These are phyloP conservation scores for Athelia psychrophila DNA, from an alignment of 1,284 basidiomycete genomes.

Conservation along the genomic window DNA sequence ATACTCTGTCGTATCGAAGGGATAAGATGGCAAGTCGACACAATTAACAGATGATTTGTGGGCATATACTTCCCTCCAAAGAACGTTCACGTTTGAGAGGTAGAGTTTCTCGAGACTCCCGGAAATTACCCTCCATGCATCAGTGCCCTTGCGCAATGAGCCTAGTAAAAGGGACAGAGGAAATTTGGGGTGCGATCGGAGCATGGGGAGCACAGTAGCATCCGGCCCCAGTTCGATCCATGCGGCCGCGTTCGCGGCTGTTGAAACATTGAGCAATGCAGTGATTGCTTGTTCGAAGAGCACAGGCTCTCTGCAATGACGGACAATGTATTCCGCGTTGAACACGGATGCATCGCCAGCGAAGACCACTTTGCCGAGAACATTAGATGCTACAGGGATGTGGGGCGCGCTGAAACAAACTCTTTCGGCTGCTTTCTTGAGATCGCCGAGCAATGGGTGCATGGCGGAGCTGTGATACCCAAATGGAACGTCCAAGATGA, in stretches of 20 bases:
- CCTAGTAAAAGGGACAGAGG: constrained; percentile 35
- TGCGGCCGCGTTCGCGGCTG: constrained; percentile 29
- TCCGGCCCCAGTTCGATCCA: constrained; percentile 72
- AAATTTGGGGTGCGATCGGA: constrained; percentile 39
- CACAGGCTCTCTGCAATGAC: constrained; percentile 61
- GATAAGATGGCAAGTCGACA: constrained; percentile 57
- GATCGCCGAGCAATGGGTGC: constrained; percentile 48
- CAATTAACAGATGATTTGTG: constrained; percentile 39
- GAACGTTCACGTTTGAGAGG: constrained; percentile 32
- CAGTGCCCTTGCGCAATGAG: constrained; percentile 45
- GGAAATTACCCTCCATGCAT: constrained; percentile 43
- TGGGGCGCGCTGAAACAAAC: constrained; percentile 41
- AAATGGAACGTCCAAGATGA: constrained; percentile 50
- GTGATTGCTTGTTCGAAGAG: constrained; percentile 49
- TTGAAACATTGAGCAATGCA: constrained; percentile 29
- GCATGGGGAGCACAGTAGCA: constrained; percentile 51
- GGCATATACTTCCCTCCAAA: constrained; percentile 55
- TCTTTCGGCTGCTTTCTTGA: constrained; percentile 35
- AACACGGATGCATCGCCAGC: constrained; percentile 50
- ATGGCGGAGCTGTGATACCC: constrained; percentile 66
- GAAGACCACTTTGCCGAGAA: constrained; percentile 48
- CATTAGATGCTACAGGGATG: constrained; percentile 59
- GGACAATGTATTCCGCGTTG: constrained; percentile 49
- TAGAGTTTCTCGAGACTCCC: constrained; percentile 48
- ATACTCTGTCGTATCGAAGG: constrained; percentile 52